Evolutionary conservation across 2,329 filamentous ascomycete species (phyloP), one percentile per base, ranked within the genome.

Genomic region (Bimuria novae-zelandiae): DNA sequence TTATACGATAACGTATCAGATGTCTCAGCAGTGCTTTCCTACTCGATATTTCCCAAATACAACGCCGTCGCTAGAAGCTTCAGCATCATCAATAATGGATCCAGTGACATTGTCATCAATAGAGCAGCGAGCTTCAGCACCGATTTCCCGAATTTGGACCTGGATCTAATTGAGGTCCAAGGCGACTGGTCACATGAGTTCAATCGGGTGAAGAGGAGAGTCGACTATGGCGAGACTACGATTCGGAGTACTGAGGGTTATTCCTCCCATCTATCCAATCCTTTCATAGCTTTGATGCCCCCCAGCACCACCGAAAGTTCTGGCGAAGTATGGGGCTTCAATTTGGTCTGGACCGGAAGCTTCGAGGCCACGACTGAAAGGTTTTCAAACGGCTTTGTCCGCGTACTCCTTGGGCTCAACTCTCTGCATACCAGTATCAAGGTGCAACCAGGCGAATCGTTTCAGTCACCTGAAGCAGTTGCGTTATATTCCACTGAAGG

Each of bases 311-410:
- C 84, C 1, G 85, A 88, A 61, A 79, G 79, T 0, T 76, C 79
- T 1, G 85, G 85, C 1, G 79, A 86, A 32, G 84, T 82, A 6
- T 88, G 83, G 78, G 85, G 84, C 0, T 87, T 88, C 67, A 86
- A 83, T 1, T 77, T 88, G 1, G 76, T 88, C 16, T 88, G 87
- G 68, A 84, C 83, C 0, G 85, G 85, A 2, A 87, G 84, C 0
- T 87, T 87, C 59, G 75, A 79, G 1, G 82, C 81, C 0, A 79
- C 84, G n/a, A 79, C 86, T 0, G 84, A 88, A 60, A 83, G 83
- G 49, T 80, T 81, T 54, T 85, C 84, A 0, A 83, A 86, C 33
- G 85, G 85, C 0, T 77, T 84, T 52, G 83, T 84, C 0, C 81
- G 85, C 2, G 82, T 84, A 1, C 68, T 84, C 12, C 71, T 88